Conservation (phyloP, 495 filamentous ascomycete species). For the Neurospora terricola region DNA sequence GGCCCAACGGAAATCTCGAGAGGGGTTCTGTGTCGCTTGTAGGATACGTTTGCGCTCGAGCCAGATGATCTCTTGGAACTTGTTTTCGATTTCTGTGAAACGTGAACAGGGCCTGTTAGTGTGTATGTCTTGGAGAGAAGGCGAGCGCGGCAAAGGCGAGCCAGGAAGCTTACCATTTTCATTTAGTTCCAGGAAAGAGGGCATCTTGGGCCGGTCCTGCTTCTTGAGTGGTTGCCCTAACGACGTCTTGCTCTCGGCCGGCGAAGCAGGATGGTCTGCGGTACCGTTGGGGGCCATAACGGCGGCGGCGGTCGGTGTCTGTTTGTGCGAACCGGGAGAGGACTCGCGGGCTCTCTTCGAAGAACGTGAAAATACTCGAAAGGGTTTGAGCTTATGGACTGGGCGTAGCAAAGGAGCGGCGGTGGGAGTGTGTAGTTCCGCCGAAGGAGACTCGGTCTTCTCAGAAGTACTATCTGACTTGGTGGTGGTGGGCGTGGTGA, state of each 20-base stretch:
- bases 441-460: slow-evolving; percentile 12
- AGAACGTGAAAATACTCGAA: slow-evolving; percentile 22
- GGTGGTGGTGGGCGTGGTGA: slow-evolving; percentile 10
- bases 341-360: slow-evolving; percentile 36
- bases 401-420: slow-evolving; percentile 8
- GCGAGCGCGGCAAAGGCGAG: neutral
- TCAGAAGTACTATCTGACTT: neutral
- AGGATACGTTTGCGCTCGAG: slow-evolving; percentile 47
- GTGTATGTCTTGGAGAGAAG: neutral
- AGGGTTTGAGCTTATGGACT: slow-evolving; percentile 20
- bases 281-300: slow-evolving; percentile 10
- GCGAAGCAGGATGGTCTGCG: slow-evolving; percentile 18
- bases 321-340: slow-evolving; percentile 19
- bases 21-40: slow-evolving; percentile 32
- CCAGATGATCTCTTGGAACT: slow-evolving; percentile 54
- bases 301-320: slow-evolving; percentile 19
- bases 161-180: slow-evolving; percentile 13
- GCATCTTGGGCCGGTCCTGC: slow-evolving; percentile 22
- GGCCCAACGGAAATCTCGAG: slow-evolving; percentile 44
- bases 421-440: neutral
- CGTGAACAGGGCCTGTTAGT: slow-evolving; percentile 2
- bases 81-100: slow-evolving; percentile 36
- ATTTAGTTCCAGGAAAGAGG: slow-evolving; percentile 33
- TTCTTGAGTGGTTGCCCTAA: neutral
- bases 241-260: slow-evolving; percentile 5